Percentiles rank a stretch among this genome's conserved stretches.
Conservation (phyloP, 345 rosid species). For the Mallotus nudiflorus region DNA sequence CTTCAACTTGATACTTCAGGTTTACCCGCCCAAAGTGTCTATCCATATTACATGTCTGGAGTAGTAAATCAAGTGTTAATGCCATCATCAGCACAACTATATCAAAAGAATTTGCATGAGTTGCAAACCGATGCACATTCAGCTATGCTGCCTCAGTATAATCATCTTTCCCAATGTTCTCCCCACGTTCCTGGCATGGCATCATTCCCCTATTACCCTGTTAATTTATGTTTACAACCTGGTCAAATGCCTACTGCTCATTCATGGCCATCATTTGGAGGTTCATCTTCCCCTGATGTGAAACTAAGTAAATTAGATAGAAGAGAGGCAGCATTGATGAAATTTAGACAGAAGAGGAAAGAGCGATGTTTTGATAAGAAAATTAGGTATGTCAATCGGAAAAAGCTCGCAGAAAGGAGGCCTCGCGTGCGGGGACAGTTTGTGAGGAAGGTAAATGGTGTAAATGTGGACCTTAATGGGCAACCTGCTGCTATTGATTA, state of each 20-base stretch:
- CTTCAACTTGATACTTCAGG: conserved; percentile 48
- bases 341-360: conserved; percentile 92
- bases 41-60: conserved; percentile 76
- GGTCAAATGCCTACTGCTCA: conserved; percentile 57
- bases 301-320: conserved; percentile 63
- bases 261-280: conserved; percentile 68
- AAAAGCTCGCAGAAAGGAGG: conserved; percentile 93
- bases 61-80: conserved; percentile 70
- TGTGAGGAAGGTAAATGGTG: conserved; percentile 85
- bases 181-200: conserved; percentile 62
- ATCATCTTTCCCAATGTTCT: conserved; percentile 62
- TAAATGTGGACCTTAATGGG: conserved; percentile 81
- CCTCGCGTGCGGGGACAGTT: conserved; percentile 98
- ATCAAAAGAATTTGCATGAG: conserved; percentile 53
- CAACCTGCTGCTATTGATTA: conserved; percentile 64
- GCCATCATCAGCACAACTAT: conserved; percentile 61
- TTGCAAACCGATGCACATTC: conserved; percentile 45
- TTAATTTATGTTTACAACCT: conserved; percentile 60
- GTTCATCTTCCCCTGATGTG: conserved; percentile 52
- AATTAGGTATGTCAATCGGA: conserved; percentile 88
- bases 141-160: conserved; percentile 59
- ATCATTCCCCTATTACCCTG: conserved; percentile 70
- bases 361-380: conserved; percentile 96
- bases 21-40: conserved; percentile 49
- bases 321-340: conserved; percentile 88